Conservation (phyloP, 768 basidiomycete genomes). For the Macrolepiota dolichaula region DNA sequence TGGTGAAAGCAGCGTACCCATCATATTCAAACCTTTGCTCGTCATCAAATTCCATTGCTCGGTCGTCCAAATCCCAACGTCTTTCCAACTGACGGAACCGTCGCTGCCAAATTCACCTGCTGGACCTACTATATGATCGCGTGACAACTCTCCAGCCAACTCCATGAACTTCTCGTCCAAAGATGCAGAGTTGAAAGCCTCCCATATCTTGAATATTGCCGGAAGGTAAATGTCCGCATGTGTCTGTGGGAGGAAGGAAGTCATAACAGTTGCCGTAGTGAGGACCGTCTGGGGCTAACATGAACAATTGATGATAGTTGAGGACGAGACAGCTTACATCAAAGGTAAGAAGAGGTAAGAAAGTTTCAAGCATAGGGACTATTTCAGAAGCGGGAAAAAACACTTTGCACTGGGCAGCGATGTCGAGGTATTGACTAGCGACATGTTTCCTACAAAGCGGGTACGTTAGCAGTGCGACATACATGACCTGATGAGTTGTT, state of each 20-base stretch:
- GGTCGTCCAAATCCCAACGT: constrained; percentile 87
- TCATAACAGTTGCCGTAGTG: constrained; percentile 71
- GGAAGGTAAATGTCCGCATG: constrained; percentile 69
- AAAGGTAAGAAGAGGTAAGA: constrained; percentile 68
- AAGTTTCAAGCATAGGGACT: constrained; percentile 64
- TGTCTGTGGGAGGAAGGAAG: constrained; percentile 72
- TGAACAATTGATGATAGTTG: not conserved
- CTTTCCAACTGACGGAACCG: constrained; percentile 64
- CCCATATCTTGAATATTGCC: constrained; percentile 71
- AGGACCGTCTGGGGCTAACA: constrained; percentile 48
- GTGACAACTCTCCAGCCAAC: constrained; percentile 63
- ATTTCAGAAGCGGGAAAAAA: constrained; percentile 69
- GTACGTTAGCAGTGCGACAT: constrained; percentile 22
- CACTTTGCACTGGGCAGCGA: constrained; percentile 69
- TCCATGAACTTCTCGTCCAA: constrained; percentile 77
- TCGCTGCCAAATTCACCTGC: constrained; percentile 49
- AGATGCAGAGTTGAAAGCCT: constrained; percentile 70
- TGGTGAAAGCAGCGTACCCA: constrained; percentile 46
- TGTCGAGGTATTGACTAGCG: constrained; percentile 43
- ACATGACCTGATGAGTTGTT: constrained; percentile 56
- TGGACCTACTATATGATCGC: constrained; percentile 64
- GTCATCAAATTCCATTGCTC: constrained; percentile 81
- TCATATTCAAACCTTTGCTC: constrained; percentile 76
- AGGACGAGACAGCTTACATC: constrained; percentile 44
- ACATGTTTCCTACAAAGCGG: constrained; percentile 66